A percentile compares a stretch with the other conserved stretches of the same genome.
Conservation (phyloP, 2,329 filamentous ascomycete genomes). For the Cytospora mali region DNA sequence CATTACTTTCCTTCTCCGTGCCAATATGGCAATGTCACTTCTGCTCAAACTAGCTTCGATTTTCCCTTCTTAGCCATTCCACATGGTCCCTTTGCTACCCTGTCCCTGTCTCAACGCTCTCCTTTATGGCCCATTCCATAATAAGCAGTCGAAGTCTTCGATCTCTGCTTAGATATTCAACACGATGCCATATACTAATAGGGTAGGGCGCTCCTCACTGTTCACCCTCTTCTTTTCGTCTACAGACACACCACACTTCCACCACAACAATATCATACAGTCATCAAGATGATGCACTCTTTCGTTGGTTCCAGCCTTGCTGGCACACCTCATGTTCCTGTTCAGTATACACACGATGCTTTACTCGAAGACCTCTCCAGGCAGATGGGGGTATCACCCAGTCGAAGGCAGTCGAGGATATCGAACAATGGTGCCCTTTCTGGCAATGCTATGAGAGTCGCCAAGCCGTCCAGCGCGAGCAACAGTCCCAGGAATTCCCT, state of each 20-base stretch:
- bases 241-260: slow-evolving; percentile 8
- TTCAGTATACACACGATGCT: slow-evolving; percentile 44
- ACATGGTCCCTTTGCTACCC: slow-evolving; percentile 28
- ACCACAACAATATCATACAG: slow-evolving; percentile 2
- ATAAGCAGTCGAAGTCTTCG: slow-evolving; percentile 27
- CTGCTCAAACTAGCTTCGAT: slow-evolving; percentile 35
- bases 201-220: slow-evolving; percentile 17
- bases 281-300: slow-evolving; percentile 37
- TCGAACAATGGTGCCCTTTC: slow-evolving; percentile 54
- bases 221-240: not conserved
- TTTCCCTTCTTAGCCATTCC: slow-evolving; percentile 32
- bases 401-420: slow-evolving; percentile 51
- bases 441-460: slow-evolving; percentile 58
- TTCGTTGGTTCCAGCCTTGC: slow-evolving; percentile 39
- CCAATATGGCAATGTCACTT: slow-evolving; percentile 35
- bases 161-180: slow-evolving; percentile 24
- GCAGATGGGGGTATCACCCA: slow-evolving; percentile 53
- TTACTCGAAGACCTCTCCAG: slow-evolving; percentile 55
- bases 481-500: slow-evolving; percentile 65
- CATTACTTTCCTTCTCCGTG: slow-evolving; percentile 37
- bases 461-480: slow-evolving; percentile 68
- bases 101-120: slow-evolving; percentile 30
- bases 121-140: slow-evolving; percentile 29
- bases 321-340: slow-evolving; percentile 33
- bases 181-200: slow-evolving; percentile 29